Evolutionary conservation across 2,329 filamentous ascomycete genomes (phyloP).

Genomic region (Alternaria burnsii): DNA sequence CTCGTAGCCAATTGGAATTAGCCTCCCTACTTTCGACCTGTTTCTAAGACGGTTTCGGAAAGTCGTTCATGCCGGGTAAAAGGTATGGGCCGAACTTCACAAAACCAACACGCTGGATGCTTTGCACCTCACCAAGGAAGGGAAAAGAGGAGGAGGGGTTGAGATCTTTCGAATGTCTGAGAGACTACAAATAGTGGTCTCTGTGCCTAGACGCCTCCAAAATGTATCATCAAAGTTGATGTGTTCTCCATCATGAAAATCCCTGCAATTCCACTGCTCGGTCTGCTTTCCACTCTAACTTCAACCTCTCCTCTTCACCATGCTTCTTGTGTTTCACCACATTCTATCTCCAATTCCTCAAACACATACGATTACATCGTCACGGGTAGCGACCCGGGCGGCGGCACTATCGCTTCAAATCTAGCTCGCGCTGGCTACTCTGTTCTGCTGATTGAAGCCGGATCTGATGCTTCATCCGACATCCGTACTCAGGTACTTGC

Average conservation of each 20-base stretch:
- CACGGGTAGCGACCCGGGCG: conserved; percentile 57
- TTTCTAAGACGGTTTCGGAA: neutral
- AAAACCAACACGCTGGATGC: neutral
- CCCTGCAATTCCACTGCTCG: neutral
- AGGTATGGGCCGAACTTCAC: neutral
- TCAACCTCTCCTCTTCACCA: conserved; percentile 34
- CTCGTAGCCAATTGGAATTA: neutral
- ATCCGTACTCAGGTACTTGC: conserved; percentile 60
- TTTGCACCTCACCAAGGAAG: conserved; percentile 2
- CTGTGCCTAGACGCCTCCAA: neutral
- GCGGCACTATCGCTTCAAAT: conserved; percentile 52
- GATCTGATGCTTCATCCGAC: conserved; percentile 54
- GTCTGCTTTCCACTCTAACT: neutral
- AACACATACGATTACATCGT: conserved; percentile 38
- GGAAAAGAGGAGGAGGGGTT: neutral
- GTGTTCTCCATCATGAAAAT: neutral
- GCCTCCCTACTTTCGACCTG: neutral
- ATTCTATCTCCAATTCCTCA: too few relatives aligned
- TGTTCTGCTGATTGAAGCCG: conserved; percentile 65
- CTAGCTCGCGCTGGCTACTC: conserved; percentile 65
- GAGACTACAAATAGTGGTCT: neutral
- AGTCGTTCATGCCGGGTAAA: neutral
- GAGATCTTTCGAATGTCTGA: neutral
- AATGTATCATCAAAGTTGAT: neutral
- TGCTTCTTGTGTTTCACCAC: too few relatives aligned